phyloP scores from a whole-genome alignment of 192 early-diverging fungal species.

The Rhizophagus clarus region DNA sequence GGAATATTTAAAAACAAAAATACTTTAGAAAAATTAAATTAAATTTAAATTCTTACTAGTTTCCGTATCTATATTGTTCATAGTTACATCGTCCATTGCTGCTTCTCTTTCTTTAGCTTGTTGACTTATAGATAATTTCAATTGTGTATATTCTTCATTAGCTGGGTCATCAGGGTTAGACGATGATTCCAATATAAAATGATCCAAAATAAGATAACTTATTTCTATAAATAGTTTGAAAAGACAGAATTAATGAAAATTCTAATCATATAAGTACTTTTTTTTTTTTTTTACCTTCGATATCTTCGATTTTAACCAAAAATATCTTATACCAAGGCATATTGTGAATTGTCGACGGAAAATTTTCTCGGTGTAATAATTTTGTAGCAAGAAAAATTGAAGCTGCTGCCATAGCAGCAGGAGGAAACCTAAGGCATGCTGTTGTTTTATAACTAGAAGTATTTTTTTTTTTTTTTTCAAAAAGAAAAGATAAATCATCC shows the following conservation, averaged over 20 bases:
- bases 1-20: background rate
- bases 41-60: background rate
- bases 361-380: conserved; percentile 41
- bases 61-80: background rate
- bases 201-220: background rate
- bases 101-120: conserved; percentile 6
- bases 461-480: background rate
- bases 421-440: conserved; percentile 63
- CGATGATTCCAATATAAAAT: background rate
- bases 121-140: background rate
- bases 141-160: background rate
- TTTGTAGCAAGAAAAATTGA: conserved; percentile 60
- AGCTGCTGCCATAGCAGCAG: conserved; percentile 63
- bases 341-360: conserved; percentile 37
- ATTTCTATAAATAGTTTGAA: background rate
- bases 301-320: conserved; percentile 52
- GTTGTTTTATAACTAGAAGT: conserved; percentile 54
- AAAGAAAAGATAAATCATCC: background rate
- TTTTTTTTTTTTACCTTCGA: conserved; percentile 49
- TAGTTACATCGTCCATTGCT: background rate
- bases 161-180: background rate
- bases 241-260: background rate
- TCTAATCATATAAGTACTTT: background rate
- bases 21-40: background rate
- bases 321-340: conserved; percentile 54